Evolutionary conservation across 31 red algal genomes (phyloP), one percentile per base, ranked within the genome.

Genomic region (Odonthalia washingtoniensis): DNA sequence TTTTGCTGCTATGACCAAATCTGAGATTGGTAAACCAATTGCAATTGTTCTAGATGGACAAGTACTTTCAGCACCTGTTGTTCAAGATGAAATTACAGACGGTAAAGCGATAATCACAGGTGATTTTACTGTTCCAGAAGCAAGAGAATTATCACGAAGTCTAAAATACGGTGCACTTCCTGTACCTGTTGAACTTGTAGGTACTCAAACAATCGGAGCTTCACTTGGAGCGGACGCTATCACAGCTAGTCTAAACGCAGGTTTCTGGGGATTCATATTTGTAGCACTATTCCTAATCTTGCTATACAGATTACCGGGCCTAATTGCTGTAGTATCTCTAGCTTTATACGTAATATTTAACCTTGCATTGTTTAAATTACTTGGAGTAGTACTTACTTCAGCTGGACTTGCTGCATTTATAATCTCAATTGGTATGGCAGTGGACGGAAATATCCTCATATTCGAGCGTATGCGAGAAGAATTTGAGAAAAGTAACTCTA

Each of bases 11-110:
- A 33, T 67, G 33, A 67, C 64, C 27, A 67, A 67, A 67, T 33
- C 27, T 35, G 33, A 67, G 27, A 67, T 67, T 33, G 64, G 64
- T 33, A 31, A 38, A 76, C 32, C 30, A 76, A 76, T 76, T 34
- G 72, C 72, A 76, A 76, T 76, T 45, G 30, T 76, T 43, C 41
- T 76, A 39, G 72, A 76, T 76, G 72, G 72, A 31, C 38, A 76
- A 76, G 37, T 76, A 38, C 26, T 76, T 38, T 76, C 72, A 33
- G 64, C 64, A 30, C 64, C 64, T 33, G 64, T 67, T 33, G 27
- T 67, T 33, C 64, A 35, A 35, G 27, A 30, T 33, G 64, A 30
- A 33, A 67, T 67, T 33, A 33, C 33, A 35, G 64, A 67, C 33
- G 64, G 64, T 67, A 67, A 67, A 30, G 64, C 64, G 33, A 35